Conservation (phyloP, 2,329 filamentous ascomycete species). For the Botrytis squamosa region DNA sequence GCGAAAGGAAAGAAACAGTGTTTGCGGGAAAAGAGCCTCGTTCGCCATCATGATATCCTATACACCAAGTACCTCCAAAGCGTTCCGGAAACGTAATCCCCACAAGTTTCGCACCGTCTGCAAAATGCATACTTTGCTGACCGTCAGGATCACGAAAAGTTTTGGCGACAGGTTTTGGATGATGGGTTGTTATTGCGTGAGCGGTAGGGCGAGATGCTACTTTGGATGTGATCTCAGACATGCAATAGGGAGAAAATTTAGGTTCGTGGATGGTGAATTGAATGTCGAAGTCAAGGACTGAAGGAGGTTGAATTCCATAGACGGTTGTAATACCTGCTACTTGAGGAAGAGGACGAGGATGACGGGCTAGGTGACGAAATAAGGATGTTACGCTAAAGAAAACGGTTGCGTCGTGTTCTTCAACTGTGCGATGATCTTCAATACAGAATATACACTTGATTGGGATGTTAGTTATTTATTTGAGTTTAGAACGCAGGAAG, state of each 20-base stretch:
- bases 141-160: constrained; percentile 34
- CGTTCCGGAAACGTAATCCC: constrained; percentile 36
- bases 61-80: constrained; percentile 36
- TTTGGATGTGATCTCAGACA: constrained; percentile 32
- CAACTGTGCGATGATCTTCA: constrained; percentile 35
- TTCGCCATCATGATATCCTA: constrained; percentile 38
- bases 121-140: constrained; percentile 34
- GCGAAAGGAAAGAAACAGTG: constrained; percentile 31
- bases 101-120: constrained; percentile 35
- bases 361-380: constrained; percentile 37
- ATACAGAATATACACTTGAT: constrained; percentile 38
- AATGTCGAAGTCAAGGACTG: constrained; percentile 37
- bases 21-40: constrained; percentile 35
- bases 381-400: constrained; percentile 37
- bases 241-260: constrained; percentile 26
- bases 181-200: constrained; percentile 30
- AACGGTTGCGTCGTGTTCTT: constrained; percentile 39
- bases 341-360: constrained; percentile 35
- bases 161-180: constrained; percentile 30
- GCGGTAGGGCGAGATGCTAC: constrained; percentile 32
- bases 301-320: constrained; percentile 31
- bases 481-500: neutral
- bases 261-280: constrained; percentile 33
- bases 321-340: constrained; percentile 34
- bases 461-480: neutral